phyloP scores from a whole-genome alignment of 192 early-diverging fungal genomes.

The Geranomyces michiganensis region DNA sequence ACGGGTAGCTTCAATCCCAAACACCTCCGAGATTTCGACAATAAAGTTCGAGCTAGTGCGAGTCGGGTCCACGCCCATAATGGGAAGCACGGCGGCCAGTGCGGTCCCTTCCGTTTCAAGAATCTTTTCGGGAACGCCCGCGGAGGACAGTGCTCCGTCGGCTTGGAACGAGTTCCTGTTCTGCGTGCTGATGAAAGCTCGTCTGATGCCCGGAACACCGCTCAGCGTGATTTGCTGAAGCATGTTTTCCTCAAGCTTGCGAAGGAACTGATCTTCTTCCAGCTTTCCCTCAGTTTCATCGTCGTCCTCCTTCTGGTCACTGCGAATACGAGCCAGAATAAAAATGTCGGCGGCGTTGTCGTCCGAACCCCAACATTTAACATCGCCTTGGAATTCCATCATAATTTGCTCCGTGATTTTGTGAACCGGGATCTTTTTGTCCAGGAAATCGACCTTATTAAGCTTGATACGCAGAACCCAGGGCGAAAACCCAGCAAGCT shows the following conservation, averaged over 20 bases:
- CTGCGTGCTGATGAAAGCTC: constrained; percentile 73
- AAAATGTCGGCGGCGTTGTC: constrained; percentile 89
- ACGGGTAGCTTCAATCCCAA: constrained; percentile 97
- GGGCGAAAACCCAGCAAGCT: constrained; percentile 52
- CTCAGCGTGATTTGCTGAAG: constrained; percentile 83
- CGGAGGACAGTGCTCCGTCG: constrained; percentile 43
- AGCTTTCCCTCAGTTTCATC: constrained; percentile 62
- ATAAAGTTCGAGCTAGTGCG: constrained; percentile 90
- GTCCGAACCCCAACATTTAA: constrained; percentile 81
- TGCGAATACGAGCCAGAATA: constrained; percentile 85
- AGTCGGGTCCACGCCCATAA: constrained; percentile 78
- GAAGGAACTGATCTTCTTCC: constrained; percentile 89
- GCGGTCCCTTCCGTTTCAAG: constrained; percentile 96
- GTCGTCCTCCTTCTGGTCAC: constrained; percentile 65
- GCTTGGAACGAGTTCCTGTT: constrained; percentile 28
- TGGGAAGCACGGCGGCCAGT: constrained; percentile 81
- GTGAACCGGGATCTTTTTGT: constrained; percentile 86
- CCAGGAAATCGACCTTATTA: constrained; percentile 76
- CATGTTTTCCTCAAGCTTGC: constrained; percentile 84
- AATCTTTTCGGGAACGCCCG: constrained; percentile 74
- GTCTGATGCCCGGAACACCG: constrained; percentile 83
- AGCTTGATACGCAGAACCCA: constrained; percentile 62
- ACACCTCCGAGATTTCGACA: constrained; percentile 87
- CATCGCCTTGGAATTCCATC: constrained; percentile 74
- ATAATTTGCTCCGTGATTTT: constrained; percentile 79